Conservation (phyloP, 768 basidiomycete genomes). For the Trametes cingulata region DNA sequence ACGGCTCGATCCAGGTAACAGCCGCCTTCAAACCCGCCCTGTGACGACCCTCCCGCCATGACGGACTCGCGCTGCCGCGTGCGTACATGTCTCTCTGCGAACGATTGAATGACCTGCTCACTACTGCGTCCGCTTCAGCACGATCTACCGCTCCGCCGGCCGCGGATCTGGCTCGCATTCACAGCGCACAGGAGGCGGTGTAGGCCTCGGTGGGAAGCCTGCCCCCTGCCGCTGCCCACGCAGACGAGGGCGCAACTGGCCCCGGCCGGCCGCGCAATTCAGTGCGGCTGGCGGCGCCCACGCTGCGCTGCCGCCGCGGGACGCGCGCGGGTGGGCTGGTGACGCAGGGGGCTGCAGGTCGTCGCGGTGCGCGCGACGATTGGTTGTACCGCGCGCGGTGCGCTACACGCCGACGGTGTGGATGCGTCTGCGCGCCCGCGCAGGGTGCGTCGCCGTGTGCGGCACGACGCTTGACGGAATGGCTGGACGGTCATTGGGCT, state of each 20-base stretch:
- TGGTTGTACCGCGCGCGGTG: neutral
- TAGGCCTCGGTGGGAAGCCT: neutral
- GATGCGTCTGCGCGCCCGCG: neutral
- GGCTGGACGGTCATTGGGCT: neutral
- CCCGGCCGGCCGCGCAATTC: neutral
- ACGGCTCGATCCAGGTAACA: neutral
- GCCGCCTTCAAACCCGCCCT: neutral
- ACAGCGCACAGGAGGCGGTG: neutral
- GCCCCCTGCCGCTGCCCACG: neutral
- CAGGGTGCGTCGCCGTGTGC: neutral
- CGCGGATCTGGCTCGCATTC: neutral
- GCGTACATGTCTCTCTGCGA: neutral
- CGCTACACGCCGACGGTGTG: slow-evolving; percentile 6
- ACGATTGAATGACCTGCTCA: neutral
- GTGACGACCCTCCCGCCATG: neutral
- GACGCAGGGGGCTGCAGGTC: neutral
- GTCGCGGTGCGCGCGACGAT: neutral
- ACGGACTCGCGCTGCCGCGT: neutral
- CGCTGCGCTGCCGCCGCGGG: slow-evolving; percentile 1
- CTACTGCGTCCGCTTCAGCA: neutral
- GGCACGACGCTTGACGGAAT: neutral
- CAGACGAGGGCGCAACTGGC: neutral
- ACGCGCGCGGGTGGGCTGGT: neutral
- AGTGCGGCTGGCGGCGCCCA: neutral
- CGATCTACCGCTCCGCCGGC: neutral